A percentile compares a stretch with the other conserved stretches of the same genome.
phyloP scores from a whole-genome alignment of 1,284 basidiomycete species.

The Hemileia vastatrix region DNA sequence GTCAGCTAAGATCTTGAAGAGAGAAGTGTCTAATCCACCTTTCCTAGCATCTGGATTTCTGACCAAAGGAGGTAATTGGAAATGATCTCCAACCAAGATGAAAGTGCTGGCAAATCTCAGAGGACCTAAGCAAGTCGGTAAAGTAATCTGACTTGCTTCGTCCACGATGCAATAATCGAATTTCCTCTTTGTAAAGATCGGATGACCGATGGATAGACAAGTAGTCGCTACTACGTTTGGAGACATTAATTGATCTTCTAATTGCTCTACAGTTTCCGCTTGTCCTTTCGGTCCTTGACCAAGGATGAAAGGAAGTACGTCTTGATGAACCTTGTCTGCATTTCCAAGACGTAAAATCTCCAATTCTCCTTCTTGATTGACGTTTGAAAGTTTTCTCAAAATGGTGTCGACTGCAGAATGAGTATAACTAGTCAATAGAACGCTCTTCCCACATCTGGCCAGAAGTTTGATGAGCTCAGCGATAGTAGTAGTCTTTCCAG shows the following conservation, averaged over 20 bases:
- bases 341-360: constrained; percentile 83
- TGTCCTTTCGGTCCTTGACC: constrained; percentile 50
- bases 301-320: constrained; percentile 62
- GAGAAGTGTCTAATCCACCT: constrained; percentile 75
- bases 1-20: constrained; percentile 78
- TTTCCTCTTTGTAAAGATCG: constrained; percentile 66
- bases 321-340: constrained; percentile 71
- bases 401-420: constrained; percentile 97
- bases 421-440: constrained; percentile 82
- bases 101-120: constrained; percentile 80
- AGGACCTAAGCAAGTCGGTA: constrained; percentile 89
- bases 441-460: constrained; percentile 69
- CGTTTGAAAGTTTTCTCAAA: constrained; percentile 61
- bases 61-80: constrained; percentile 92
- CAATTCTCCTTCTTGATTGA: too few species aligned
- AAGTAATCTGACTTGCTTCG: constrained; percentile 91
- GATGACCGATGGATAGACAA: constrained; percentile 79
- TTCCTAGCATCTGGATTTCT: constrained; percentile 66
- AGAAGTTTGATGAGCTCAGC: constrained; percentile 73
- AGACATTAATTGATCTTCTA: constrained; percentile 66
- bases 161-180: constrained; percentile 98
- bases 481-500: constrained; percentile 92
- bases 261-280: constrained; percentile 60
- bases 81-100: constrained; percentile 91
- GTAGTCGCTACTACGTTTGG: constrained; percentile 93